phyloP scores from a whole-genome alignment of 768 basidiomycete genomes.

The Paxillus rubicundulus region DNA sequence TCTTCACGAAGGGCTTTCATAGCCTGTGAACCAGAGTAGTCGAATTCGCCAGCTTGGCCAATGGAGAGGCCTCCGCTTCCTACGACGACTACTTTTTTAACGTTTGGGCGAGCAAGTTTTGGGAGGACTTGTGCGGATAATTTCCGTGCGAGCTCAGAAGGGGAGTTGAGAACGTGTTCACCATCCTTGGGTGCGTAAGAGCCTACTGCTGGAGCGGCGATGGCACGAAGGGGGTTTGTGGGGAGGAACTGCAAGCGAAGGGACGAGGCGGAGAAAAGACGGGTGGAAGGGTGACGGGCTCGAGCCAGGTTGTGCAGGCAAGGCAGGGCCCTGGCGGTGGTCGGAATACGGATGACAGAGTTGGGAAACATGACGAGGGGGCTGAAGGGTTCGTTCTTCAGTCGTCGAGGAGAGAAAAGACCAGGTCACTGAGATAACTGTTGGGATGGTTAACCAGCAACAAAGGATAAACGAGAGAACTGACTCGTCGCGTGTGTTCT shows the following conservation, averaged over 20 bases:
- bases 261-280: conserved; percentile 52
- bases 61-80: conserved; percentile 96
- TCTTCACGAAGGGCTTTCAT: conserved; percentile 97
- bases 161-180: conserved; percentile 84
- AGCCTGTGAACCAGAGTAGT: conserved; percentile 98
- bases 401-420: conserved; percentile 25
- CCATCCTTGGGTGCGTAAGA: conserved; percentile 59
- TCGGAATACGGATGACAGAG: conserved; percentile 9
- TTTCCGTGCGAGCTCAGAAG: conserved; percentile 90
- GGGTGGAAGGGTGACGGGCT: conserved; percentile 27
- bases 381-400: conserved; percentile 8
- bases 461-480: conserved; percentile 10
- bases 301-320: conserved; percentile 16
- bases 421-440: conserved; percentile 32
- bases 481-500: conserved; percentile 35
- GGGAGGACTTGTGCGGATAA: conserved; percentile 95
- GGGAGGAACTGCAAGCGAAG: conserved; percentile 39
- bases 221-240: conserved; percentile 56
- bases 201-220: conserved; percentile 75
- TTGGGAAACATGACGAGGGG: conserved; percentile 11
- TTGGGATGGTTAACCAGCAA: not conserved
- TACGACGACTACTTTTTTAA: conserved; percentile 93
- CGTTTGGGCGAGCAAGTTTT: conserved; percentile 85
- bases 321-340: conserved; percentile 10
- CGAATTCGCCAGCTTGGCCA: conserved; percentile 99